phyloP scores from a whole-genome alignment of 371 early-diverging fungal species.

The Vairimorpha ceranae region DNA sequence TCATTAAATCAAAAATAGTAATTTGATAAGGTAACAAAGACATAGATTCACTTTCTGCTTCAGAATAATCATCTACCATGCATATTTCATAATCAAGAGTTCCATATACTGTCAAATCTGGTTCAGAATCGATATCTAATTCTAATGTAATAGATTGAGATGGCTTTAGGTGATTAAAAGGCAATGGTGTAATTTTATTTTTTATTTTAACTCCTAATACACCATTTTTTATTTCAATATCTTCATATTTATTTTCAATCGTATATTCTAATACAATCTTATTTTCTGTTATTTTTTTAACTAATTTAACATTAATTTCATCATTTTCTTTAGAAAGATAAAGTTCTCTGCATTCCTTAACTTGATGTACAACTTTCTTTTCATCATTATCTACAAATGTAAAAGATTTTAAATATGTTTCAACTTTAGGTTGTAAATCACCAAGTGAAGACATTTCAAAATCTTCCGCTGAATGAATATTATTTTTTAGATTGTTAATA shows the following conservation, averaged over 20 bases:
- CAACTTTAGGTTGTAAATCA: conserved; percentile 5
- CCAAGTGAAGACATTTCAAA: not conserved
- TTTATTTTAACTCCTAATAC: conserved; percentile 16
- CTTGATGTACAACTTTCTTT: not conserved
- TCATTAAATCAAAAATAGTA: conserved; percentile 47
- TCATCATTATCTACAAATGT: conserved; percentile 23
- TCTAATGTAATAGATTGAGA: not conserved
- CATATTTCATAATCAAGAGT: conserved; percentile 46
- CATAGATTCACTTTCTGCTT: conserved; percentile 44
- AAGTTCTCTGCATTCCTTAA: conserved; percentile 51
- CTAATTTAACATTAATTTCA: conserved; percentile 37
- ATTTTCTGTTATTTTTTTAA: conserved; percentile 31
- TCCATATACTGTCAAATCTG: conserved; percentile 36
- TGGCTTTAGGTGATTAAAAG: conserved; percentile 8
- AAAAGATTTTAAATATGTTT: not conserved
- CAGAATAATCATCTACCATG: conserved; percentile 35
- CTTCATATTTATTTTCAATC: conserved; percentile 35
- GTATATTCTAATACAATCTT: conserved; percentile 26
- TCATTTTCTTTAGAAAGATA: conserved; percentile 18
- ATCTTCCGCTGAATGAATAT: not conserved
- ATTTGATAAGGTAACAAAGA: conserved; percentile 39
- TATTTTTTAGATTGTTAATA: not conserved
- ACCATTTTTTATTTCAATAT: conserved; percentile 23
- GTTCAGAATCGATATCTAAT: conserved; percentile 11
- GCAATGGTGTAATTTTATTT: not conserved